phyloP scores from a whole-genome alignment of 352 stramenopile genomes.

The Phytophthora brassicae region DNA sequence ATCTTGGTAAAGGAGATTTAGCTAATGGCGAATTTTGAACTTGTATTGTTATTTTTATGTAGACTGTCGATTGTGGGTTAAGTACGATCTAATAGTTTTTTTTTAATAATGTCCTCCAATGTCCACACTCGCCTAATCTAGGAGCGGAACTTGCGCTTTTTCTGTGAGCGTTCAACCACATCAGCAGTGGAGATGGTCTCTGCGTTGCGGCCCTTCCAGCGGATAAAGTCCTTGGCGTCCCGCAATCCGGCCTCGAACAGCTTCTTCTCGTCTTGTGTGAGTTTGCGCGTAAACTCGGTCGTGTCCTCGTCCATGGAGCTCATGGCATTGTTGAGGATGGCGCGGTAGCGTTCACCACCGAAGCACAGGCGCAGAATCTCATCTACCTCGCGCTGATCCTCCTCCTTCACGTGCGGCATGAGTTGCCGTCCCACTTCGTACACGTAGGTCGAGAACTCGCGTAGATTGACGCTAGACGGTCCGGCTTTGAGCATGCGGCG shows the following conservation, averaged over 20 bases:
- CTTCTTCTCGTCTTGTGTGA: conserved; percentile 70
- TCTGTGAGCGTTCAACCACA: conserved; percentile 61
- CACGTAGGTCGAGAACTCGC: conserved; percentile 75
- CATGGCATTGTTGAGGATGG: conserved; percentile 84
- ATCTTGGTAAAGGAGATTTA: conserved; percentile 47
- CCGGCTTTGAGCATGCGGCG: conserved; percentile 82
- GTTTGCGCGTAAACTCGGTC: conserved; percentile 78
- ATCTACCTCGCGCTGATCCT: conserved; percentile 57
- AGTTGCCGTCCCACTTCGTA: conserved; percentile 69
- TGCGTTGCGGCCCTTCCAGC: conserved; percentile 74
- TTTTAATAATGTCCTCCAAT: not conserved
- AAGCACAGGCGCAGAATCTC: conserved; percentile 81
- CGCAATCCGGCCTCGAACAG: conserved; percentile 65
- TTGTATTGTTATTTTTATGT: no score
- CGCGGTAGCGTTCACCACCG: conserved; percentile 72
- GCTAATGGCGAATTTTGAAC: no score
- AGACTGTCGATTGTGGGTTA: no score
- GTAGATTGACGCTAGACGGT: conserved; percentile 69
- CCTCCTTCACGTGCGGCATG: conserved; percentile 51
- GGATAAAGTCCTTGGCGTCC: conserved; percentile 73
- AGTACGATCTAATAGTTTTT: not conserved
- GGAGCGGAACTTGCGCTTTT: conserved; percentile 55
- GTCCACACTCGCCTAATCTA: not conserved
- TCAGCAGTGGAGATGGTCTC: conserved; percentile 60
- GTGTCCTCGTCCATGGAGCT: conserved; percentile 83